Base-by-base conservation (phyloP, 768 basidiomycete genomes). In the Leccinum barrowsii region DNA sequence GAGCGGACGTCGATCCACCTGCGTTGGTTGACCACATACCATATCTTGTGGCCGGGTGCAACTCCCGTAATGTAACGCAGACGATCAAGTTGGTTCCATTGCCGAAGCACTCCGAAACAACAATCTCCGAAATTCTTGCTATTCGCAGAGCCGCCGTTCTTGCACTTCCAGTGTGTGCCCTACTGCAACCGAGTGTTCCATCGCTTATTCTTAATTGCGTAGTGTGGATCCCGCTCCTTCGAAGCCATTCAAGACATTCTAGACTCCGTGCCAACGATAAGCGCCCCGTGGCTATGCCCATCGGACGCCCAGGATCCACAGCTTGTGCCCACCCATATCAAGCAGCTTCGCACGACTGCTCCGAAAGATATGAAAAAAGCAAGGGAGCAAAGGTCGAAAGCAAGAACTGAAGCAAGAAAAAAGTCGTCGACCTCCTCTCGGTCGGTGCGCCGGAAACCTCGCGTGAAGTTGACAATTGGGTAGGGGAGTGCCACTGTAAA, bases 281-380 rank as follows among this genome's bases (percentile, higher is more conserved):
- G 78, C 15, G 90, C 90, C 0, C 76, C 85, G 6, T 95, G 92
- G 92, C 75, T 83, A 13, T 71, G 77, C 4, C 64, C 73, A 32
- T 48, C 62, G 13, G 52, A 54, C 6, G 28, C 58, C 56, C 40
- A 66, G 59, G 15, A 57, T 58, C 52, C 56, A 48, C 55, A 71
- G 17, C 75, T 86, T 24, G 73, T 89, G 44, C 85, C 87, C 2
- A 92, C 91, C 0, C 87, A 92, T 66, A 79, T 93, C 63, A 95
- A 94, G 67, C 90, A 92, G 62, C 69, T 93, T 21, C 80, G 81
- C 17, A 94, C 93, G 2, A 84, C 85, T 28, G 83, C 85, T 4
- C 92, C 92, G 2, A 85, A 82, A 65, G 89, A 94, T 65, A 89
- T 92, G 82, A 89, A 81, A 66, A 78, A 74, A 32, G 84, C 85